These are phyloP conservation scores for Phylloporus sp. DNA, from an alignment of 1,284 basidiomycete species.

Conservation along the genomic window DNA sequence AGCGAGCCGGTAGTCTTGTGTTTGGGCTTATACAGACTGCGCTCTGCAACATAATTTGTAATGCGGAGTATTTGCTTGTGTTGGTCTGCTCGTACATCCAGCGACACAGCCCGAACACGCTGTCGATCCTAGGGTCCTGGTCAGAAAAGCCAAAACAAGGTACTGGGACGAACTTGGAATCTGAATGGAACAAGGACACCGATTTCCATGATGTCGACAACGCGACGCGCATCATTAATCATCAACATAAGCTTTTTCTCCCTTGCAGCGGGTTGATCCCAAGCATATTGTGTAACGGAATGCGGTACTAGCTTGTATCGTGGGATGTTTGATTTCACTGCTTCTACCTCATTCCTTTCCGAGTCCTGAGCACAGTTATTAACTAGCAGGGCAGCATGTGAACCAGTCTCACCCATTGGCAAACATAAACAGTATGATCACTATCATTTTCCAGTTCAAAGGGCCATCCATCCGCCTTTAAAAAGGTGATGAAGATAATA, in stretches of 20 bases:
- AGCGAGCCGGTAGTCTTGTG: conserved; percentile 52
- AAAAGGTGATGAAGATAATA: conserved; percentile 86
- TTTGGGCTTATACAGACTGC: conserved; percentile 89
- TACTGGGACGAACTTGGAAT: conserved; percentile 62
- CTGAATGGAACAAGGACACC: conserved; percentile 92
- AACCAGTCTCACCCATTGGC: conserved; percentile 66
- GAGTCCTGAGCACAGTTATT: conserved; percentile 49
- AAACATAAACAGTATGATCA: conserved; percentile 72
- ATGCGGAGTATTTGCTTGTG: conserved; percentile 88
- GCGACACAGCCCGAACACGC: conserved; percentile 69
- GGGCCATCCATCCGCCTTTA: conserved; percentile 83
- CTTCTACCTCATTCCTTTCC: conserved; percentile 46
- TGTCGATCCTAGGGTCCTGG: conserved; percentile 49
- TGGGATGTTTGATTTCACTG: conserved; percentile 31
- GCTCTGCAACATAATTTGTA: conserved; percentile 86
- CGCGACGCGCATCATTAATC: conserved; percentile 69
- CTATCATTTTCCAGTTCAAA: conserved; percentile 92
- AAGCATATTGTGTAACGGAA: conserved; percentile 77
- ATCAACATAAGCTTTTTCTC: conserved; percentile 83
- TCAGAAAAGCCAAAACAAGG: conserved; percentile 9
- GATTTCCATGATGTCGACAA: conserved; percentile 95
- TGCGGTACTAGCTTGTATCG: conserved; percentile 66
- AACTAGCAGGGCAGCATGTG: not conserved
- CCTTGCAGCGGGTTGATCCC: conserved; percentile 90
- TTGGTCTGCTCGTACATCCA: conserved; percentile 94